phyloP scores from a whole-genome alignment of 768 basidiomycete species.

The Lactarius hengduanensis region DNA sequence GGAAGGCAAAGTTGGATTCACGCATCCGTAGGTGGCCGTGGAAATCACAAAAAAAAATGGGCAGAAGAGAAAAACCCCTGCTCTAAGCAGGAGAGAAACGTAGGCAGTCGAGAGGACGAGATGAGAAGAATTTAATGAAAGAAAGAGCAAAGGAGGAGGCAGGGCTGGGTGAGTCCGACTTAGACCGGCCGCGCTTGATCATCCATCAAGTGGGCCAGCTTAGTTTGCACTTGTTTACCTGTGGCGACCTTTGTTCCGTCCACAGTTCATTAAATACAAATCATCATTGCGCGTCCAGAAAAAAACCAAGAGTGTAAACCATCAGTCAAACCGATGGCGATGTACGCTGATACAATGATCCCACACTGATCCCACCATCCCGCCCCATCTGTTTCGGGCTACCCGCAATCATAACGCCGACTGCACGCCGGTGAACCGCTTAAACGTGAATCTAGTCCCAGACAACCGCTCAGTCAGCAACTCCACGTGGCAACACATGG shows the following conservation, averaged over 20 bases:
- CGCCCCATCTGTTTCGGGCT: background rate
- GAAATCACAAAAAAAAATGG: slow-evolving; percentile 11
- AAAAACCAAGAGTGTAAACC: background rate
- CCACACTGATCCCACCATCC: background rate
- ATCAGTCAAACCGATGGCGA: too few species aligned
- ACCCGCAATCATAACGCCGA: slow-evolving; percentile 22
- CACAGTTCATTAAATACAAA: background rate
- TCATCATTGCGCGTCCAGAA: background rate
- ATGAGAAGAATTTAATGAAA: background rate
- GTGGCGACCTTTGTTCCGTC: slow-evolving; percentile 16
- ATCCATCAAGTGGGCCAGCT: slow-evolving; percentile 24
- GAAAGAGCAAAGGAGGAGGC: slow-evolving; percentile 9
- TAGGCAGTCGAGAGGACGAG: background rate
- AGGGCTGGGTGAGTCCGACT: slow-evolving; percentile 21
- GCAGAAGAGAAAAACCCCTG: background rate
- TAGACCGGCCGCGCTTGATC: slow-evolving; percentile 25
- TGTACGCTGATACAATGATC: background rate
- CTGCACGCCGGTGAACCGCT: slow-evolving; percentile 53
- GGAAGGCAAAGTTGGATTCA: slow-evolving; percentile 94
- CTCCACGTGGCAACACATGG: too few species aligned
- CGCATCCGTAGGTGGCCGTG: slow-evolving; percentile 54
- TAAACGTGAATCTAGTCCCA: slow-evolving; percentile 66
- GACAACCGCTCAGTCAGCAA: slow-evolving; percentile 16
- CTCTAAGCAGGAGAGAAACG: background rate
- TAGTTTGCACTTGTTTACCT: slow-evolving; percentile 25